A percentile compares a stretch with the other conserved stretches of the same genome.
phyloP scores from a whole-genome alignment of 164 flowering plant genomes.

The Akebia trifoliata region DNA sequence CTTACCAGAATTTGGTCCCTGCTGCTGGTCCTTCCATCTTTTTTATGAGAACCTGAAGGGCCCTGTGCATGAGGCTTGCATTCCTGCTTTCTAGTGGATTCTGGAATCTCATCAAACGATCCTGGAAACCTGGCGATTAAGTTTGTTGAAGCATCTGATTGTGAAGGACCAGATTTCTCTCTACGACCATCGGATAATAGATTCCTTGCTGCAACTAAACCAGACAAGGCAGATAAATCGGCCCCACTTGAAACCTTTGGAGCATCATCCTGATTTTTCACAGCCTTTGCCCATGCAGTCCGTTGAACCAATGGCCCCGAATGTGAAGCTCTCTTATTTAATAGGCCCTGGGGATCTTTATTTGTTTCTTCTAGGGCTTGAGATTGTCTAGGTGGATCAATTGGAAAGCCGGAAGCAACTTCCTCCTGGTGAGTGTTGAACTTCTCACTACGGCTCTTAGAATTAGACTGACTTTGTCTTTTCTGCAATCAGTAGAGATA shows the following conservation, averaged over 20 bases:
- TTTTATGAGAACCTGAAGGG: slow-evolving; percentile 30
- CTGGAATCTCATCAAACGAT: slow-evolving; percentile 58
- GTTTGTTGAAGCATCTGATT: slow-evolving; percentile 43
- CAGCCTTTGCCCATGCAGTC: slow-evolving; percentile 71
- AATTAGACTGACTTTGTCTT: slow-evolving; percentile 59
- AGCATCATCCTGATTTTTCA: slow-evolving; percentile 57
- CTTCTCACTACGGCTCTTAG: slow-evolving; percentile 88
- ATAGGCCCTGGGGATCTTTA: slow-evolving; percentile 37
- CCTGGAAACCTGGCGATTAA: slow-evolving; percentile 58
- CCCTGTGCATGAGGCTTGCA: slow-evolving; percentile 31
- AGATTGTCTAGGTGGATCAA: slow-evolving; percentile 90
- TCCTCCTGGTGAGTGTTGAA: slow-evolving; percentile 85
- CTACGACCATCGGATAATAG: slow-evolving; percentile 51
- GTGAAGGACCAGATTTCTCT: slow-evolving; percentile 46
- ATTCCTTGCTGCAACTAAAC: slow-evolving; percentile 67
- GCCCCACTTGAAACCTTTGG: slow-evolving; percentile 58
- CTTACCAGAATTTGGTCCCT: slow-evolving; percentile 75
- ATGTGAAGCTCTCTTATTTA: slow-evolving; percentile 77
- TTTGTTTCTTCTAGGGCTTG: slow-evolving; percentile 49
- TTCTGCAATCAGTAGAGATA: slow-evolving; percentile 47
- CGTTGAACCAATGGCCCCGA: slow-evolving; percentile 86
- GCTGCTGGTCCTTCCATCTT: slow-evolving; percentile 47
- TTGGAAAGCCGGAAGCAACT: slow-evolving; percentile 94
- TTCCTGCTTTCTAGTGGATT: slow-evolving; percentile 43
- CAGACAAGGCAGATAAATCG: slow-evolving; percentile 52